Percentiles rank a stretch among this genome's conserved stretches.
phyloP scores from a whole-genome alignment of 1,139 yeast genomes.

The Arxiozyma telluris region DNA sequence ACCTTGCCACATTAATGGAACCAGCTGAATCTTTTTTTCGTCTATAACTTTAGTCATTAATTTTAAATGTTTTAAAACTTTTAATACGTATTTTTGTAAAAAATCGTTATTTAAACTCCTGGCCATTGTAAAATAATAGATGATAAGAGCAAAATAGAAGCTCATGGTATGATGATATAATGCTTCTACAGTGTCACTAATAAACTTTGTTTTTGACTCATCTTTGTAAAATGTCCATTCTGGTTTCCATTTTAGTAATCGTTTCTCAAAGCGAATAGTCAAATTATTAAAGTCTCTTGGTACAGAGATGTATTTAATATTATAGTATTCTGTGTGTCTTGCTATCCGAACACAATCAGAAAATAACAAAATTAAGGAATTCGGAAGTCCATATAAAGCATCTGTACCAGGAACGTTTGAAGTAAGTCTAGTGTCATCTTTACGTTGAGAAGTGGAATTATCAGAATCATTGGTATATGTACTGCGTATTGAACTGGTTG shows the following conservation, averaged over 20 bases:
- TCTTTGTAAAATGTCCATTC: slow-evolving; percentile 37
- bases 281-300: slow-evolving; percentile 37
- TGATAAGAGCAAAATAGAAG: slow-evolving; percentile 62
- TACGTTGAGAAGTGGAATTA: not conserved
- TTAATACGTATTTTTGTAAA: slow-evolving; percentile 45
- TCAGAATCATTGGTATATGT: not conserved
- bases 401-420: slow-evolving; percentile 44
- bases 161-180: slow-evolving; percentile 78
- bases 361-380: slow-evolving; percentile 63
- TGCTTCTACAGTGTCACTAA: slow-evolving; percentile 52
- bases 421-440: not conserved
- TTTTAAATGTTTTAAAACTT: slow-evolving; percentile 58
- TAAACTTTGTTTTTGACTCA: slow-evolving; percentile 30
- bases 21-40: slow-evolving; percentile 47
- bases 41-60: slow-evolving; percentile 51
- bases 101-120: slow-evolving; percentile 42
- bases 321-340: slow-evolving; percentile 50
- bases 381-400: slow-evolving; percentile 78
- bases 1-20: slow-evolving; percentile 84
- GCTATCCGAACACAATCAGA: slow-evolving; percentile 60
- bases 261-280: slow-evolving; percentile 42
- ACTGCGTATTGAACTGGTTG: slow-evolving; percentile 25
- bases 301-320: slow-evolving; percentile 18
- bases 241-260: slow-evolving; percentile 53
- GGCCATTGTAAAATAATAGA: slow-evolving; percentile 67